phyloP scores from a whole-genome alignment of 331 rosid species.

The Pyracantha coccinea region DNA sequence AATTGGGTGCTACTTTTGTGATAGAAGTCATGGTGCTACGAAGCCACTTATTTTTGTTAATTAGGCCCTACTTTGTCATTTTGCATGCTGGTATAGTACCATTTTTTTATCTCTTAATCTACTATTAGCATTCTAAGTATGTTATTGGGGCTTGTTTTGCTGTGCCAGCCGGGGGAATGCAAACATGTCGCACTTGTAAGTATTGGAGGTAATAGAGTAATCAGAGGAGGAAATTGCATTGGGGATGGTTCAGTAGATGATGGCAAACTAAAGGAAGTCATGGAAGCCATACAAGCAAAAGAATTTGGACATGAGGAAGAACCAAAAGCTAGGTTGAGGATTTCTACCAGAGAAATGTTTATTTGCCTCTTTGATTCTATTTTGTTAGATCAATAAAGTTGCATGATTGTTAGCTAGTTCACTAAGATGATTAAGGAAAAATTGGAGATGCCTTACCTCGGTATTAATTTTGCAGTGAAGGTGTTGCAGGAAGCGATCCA shows the following conservation, averaged over 20 bases:
- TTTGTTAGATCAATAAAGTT: neutral
- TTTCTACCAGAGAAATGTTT: constrained; percentile 6
- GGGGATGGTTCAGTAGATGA: constrained; percentile 56
- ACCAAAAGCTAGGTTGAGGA: constrained; percentile 50
- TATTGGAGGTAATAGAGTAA: constrained; percentile 69
- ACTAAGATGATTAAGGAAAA: constrained; percentile 6
- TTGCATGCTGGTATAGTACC: neutral
- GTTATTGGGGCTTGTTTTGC: constrained; percentile 20
- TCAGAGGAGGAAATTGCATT: constrained; percentile 77
- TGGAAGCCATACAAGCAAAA: constrained; percentile 37
- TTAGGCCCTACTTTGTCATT: neutral
- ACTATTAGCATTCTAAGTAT: neutral
- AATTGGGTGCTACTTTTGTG: neutral
- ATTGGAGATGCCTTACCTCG: constrained; percentile 21
- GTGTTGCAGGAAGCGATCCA: constrained; percentile 46
- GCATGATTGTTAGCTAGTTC: neutral
- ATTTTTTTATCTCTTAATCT: too few relatives aligned
- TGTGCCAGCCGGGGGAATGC: constrained; percentile 75
- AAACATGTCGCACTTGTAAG: constrained; percentile 69
- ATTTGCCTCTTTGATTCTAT: neutral
- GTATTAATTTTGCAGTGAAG: constrained; percentile 65
- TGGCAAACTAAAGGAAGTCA: constrained; percentile 34
- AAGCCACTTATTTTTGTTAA: neutral
- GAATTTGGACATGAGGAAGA: constrained; percentile 46
- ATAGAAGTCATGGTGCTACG: neutral